Evolutionary conservation across 768 basidiomycete genomes (phyloP).

Genomic region (Phanerochaete carnosa): DNA sequence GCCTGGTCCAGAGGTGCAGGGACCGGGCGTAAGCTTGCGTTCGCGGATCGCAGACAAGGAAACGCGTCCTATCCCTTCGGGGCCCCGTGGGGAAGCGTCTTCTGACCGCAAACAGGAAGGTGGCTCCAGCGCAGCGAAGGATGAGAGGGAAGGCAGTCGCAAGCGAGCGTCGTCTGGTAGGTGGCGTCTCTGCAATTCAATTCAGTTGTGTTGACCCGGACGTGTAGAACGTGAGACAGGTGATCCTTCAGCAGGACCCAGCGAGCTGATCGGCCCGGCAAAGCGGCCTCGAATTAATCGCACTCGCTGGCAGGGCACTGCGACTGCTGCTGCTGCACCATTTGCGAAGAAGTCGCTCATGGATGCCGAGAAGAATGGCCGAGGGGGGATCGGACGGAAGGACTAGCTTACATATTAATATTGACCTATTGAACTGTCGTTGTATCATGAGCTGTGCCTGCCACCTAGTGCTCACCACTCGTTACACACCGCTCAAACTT

Average conservation of each 20-base stretch:
- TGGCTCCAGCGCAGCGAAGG: conserved; percentile 33
- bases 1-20: background rate
- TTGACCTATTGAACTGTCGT: background rate
- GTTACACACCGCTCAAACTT: no score
- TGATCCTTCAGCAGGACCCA: conserved; percentile 28
- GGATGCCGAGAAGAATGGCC: background rate
- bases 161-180: conserved; percentile 71
- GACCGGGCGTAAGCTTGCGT: conserved; percentile 37
- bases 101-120: conserved; percentile 35
- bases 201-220: background rate
- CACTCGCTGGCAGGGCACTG: conserved; percentile 37
- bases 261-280: conserved; percentile 40
- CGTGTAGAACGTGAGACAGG: conserved; percentile 59
- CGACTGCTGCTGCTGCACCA: background rate
- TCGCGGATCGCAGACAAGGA: conserved; percentile 67
- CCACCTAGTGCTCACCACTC: background rate
- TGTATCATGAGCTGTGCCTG: background rate
- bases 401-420: background rate
- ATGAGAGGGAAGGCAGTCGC: conserved; percentile 59
- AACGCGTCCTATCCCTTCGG: conserved; percentile 36
- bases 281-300: conserved; percentile 63
- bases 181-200: conserved; percentile 14
- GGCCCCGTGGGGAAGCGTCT: conserved; percentile 26
- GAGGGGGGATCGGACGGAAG: background rate
- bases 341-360: conserved; percentile 1